Percentiles rank a stretch among this genome's conserved stretches.
Evolutionary conservation across 805 yeast genomes (phyloP).

Genomic region (Allodekkera sacchari): DNA sequence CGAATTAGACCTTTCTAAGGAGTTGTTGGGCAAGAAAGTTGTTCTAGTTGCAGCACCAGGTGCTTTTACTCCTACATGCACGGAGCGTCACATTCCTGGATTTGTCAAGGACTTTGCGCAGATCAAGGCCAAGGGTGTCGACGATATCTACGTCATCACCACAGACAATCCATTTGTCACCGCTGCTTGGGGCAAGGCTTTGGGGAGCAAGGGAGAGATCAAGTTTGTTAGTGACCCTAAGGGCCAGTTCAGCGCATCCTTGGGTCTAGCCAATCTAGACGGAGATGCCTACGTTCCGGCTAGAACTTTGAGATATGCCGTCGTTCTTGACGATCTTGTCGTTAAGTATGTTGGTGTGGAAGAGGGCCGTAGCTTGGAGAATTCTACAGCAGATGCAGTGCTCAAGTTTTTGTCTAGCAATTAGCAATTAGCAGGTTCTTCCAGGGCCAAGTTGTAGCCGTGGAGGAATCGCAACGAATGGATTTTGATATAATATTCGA

Average conservation of each 20-base stretch:
- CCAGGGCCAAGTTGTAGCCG: not conserved
- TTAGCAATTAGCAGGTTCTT: not conserved
- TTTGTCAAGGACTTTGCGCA: conserved; percentile 24
- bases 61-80: conserved; percentile 43
- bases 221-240: conserved; percentile 52
- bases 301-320: conserved; percentile 63
- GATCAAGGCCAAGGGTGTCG: conserved; percentile 32
- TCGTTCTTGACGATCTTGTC: conserved; percentile 43
- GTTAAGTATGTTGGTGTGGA: conserved; percentile 34
- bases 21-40: conserved; percentile 31
- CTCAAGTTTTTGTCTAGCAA: conserved; percentile 1
- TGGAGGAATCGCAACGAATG: no score
- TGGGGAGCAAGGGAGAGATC: conserved; percentile 31
- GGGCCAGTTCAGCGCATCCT: conserved; percentile 46
- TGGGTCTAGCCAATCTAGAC: conserved; percentile 52
- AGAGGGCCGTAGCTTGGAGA: conserved; percentile 24
- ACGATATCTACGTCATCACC: conserved; percentile 30
- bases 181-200: conserved; percentile 39
- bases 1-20: conserved; percentile 26
- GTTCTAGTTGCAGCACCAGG: conserved; percentile 40
- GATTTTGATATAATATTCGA: not conserved
- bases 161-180: conserved; percentile 35
- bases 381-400: conserved; percentile 2
- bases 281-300: conserved; percentile 45
- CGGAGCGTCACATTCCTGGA: conserved; percentile 35